Base-by-base conservation (phyloP, 192 early-diverging fungal genomes). In the Haplosporangium gracile region DNA sequence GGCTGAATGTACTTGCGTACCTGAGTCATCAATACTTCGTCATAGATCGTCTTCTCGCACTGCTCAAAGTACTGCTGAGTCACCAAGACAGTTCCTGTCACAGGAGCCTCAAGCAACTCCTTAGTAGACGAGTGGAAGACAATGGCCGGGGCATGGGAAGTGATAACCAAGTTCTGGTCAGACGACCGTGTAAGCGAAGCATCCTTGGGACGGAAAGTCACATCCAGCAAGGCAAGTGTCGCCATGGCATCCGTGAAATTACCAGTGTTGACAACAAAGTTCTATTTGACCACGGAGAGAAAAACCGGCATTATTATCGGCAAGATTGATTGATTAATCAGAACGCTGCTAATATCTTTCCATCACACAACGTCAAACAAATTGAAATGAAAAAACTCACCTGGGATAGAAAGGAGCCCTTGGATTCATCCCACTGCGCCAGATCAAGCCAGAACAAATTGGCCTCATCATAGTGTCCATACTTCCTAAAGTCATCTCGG, bases 391-490 rank as follows among this genome's bases (percentile, higher is more conserved):
- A 10, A 10, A n/a, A 16, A 76, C 43, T 78, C 82, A 91, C 90
- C 72, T 82, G 77, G 5, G 90, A 88, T 55, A 91, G 76, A 75
- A 91, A 91, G 8, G 74, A 79, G 63, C 76, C 72, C 8, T 78
- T 55, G 20, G 80, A 68, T 1, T 78, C 70, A 45, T 77, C 74
- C 74, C 83, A 87, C 39, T 81, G 72, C 4, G 86, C 63, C n/a
- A 89, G 84, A 77, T 92, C 91, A 36, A 89, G 51, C 91, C 91
- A 92, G 51, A 90, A 92, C 68, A 68, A 42, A 65, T 88, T 88
- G 43, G 75, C 53, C 32, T 77, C 63, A n/a, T 68, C 45, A 10
- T 39, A 43, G 26, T 42, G 7, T 1, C 70, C 69, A 68, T 39
- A 29, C 13, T 26, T 68, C 26, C n/a, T 73, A 26, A 73, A 49